These are phyloP conservation scores for Populus alba DNA, from an alignment of 345 rosid genomes.

Conservation along the genomic window DNA sequence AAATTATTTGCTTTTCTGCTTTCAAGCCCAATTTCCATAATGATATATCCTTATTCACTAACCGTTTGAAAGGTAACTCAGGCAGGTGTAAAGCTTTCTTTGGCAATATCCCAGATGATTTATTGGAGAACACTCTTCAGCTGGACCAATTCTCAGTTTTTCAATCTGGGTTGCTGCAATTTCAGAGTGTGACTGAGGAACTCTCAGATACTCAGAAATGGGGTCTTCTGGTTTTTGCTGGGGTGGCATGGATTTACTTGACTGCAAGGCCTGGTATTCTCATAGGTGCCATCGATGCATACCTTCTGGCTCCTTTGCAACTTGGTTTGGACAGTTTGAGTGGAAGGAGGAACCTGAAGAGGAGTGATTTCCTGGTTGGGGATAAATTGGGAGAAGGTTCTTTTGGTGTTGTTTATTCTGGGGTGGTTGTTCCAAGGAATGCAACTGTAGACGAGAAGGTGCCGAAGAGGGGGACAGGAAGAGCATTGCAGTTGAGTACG, in stretches of 20 bases:
- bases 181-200: conserved; percentile 41
- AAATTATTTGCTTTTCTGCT: conserved; percentile 34
- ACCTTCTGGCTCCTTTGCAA: conserved; percentile 84
- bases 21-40: conserved; percentile 29
- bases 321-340: conserved; percentile 56
- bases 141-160: conserved; percentile 43
- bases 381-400: conserved; percentile 92
- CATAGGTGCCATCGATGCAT: conserved; percentile 84
- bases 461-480: conserved; percentile 46
- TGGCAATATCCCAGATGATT: conserved; percentile 38
- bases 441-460: conserved; percentile 40
- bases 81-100: conserved; percentile 51
- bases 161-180: conserved; percentile 40
- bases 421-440: conserved; percentile 66
- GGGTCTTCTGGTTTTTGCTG: conserved; percentile 53
- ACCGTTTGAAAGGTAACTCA: conserved; percentile 18
- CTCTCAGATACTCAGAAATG: conserved; percentile 60
- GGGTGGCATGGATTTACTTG: conserved; percentile 71
- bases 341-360: conserved; percentile 71
- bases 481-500: conserved; percentile 33
- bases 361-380: conserved; percentile 62
- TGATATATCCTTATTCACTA: conserved; percentile 18
- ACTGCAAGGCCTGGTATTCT: conserved; percentile 94
- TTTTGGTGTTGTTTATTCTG: conserved; percentile 84
- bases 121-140: conserved; percentile 17